These are phyloP conservation scores for Candida tibetensis DNA, from an alignment of 805 yeast genomes.

Conservation along the genomic window DNA sequence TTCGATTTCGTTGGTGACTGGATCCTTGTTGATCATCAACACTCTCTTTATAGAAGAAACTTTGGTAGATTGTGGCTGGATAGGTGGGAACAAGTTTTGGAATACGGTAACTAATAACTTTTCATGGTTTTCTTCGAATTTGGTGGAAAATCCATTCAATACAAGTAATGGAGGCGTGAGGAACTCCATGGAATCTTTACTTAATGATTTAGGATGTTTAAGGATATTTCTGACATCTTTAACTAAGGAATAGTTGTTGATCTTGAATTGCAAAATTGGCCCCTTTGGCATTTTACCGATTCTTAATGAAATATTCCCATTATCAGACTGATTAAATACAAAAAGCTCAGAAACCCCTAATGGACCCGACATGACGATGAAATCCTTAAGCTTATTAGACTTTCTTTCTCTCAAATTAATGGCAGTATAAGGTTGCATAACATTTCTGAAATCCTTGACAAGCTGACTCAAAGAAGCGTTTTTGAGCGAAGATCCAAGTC, in stretches of 20 bases:
- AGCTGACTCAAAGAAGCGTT: conserved; percentile 82
- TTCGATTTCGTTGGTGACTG: conserved; percentile 70
- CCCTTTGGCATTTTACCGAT: conserved; percentile 89
- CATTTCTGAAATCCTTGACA: conserved; percentile 79
- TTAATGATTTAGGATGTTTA: conserved; percentile 75
- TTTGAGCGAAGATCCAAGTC: conserved; percentile 72
- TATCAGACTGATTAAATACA: conserved; percentile 74
- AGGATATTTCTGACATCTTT: conserved; percentile 73
- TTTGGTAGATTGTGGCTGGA: conserved; percentile 78
- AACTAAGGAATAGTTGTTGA: conserved; percentile 71
- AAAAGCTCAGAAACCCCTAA: conserved; percentile 87
- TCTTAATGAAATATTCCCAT: conserved; percentile 80
- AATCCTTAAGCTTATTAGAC: conserved; percentile 84
- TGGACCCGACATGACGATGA: conserved; percentile 98
- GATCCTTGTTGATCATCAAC: conserved; percentile 71
- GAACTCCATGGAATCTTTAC: conserved; percentile 61
- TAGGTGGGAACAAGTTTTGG: conserved; percentile 94
- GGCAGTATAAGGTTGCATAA: conserved; percentile 98
- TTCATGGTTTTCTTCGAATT: conserved; percentile 68
- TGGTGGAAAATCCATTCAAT: conserved; percentile 76
- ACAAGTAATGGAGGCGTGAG: conserved; percentile 85
- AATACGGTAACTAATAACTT: conserved; percentile 83
- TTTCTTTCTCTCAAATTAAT: conserved; percentile 82
- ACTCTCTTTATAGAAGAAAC: conserved; percentile 79
- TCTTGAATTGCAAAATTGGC: conserved; percentile 84